Evolutionary conservation across 805 yeast genomes (phyloP).

Genomic region (Cyberlindnera subsufficiens): DNA sequence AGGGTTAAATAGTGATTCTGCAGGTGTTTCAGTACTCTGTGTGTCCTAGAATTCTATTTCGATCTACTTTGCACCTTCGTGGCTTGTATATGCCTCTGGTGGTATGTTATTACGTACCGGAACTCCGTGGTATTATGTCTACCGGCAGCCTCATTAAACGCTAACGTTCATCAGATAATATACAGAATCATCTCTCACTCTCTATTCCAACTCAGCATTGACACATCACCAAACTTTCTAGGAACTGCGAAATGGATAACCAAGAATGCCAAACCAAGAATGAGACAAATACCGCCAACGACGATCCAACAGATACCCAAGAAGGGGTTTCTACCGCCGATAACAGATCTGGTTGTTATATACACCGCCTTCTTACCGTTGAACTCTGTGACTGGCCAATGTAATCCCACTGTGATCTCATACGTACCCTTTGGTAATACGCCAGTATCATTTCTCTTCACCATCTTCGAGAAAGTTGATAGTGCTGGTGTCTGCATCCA

Average conservation of each 20-base stretch:
- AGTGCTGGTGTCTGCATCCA: conserved; percentile 86
- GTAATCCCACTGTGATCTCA: conserved; percentile 61
- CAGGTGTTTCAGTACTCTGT: too few species aligned
- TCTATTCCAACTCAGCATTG: conserved; percentile 67
- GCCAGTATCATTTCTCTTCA: conserved; percentile 55
- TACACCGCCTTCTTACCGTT: conserved; percentile 64
- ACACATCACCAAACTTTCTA: conserved; percentile 67
- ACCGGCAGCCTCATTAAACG: background rate
- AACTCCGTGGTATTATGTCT: too few species aligned
- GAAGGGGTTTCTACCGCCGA: conserved; percentile 73
- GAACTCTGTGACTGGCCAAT: conserved; percentile 71
- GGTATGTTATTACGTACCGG: too few species aligned
- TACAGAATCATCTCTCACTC: conserved; percentile 32
- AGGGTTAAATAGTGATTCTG: too few species aligned
- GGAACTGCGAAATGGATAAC: conserved; percentile 56
- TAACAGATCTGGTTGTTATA: conserved; percentile 61
- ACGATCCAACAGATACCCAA: conserved; percentile 71
- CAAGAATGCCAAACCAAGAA: conserved; percentile 47
- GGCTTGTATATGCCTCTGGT: too few species aligned
- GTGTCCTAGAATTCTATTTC: too few species aligned
- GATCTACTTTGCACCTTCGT: too few species aligned
- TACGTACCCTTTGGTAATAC: conserved; percentile 52
- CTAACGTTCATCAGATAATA: background rate
- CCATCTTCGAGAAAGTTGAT: conserved; percentile 60
- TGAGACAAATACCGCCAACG: conserved; percentile 64